phyloP scores from a whole-genome alignment of 495 filamentous ascomycete species.

The Podospora pseudopauciseta region DNA sequence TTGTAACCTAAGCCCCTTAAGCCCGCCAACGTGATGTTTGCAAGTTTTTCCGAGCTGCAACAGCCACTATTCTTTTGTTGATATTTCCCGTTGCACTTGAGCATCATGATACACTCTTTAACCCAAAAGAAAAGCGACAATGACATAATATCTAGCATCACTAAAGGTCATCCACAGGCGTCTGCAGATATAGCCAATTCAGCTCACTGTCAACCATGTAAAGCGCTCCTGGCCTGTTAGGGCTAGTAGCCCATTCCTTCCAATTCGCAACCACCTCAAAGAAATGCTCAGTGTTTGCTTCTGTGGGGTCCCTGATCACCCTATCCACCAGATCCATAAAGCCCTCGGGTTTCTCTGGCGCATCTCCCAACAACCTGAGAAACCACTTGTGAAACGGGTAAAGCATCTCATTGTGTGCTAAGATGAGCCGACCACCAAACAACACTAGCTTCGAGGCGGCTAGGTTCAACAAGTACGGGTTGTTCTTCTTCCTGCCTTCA shows the following conservation, averaged over 20 bases:
- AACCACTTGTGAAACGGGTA: conserved; percentile 31
- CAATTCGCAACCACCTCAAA: conserved; percentile 17
- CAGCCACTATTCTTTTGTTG: too few species aligned
- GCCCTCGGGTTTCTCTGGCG: conserved; percentile 19
- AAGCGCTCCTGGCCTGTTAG: conserved; percentile 6
- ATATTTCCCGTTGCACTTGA: too few species aligned
- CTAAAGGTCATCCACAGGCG: conserved; percentile 22
- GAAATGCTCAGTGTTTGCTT: conserved; percentile 17
- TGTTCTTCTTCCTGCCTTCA: conserved; percentile 21
- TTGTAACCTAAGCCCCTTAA: neutral
- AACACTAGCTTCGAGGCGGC: conserved; percentile 24
- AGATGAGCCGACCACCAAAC: conserved; percentile 25
- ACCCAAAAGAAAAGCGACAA: neutral
- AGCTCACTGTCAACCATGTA: conserved; percentile 26
- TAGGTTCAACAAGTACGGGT: conserved; percentile 19
- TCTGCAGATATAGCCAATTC: conserved; percentile 23
- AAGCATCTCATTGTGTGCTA: conserved; percentile 25
- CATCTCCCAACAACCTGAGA: conserved; percentile 19
- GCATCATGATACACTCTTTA: too few species aligned
- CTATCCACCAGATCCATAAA: conserved; percentile 18
- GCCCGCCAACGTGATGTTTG: neutral
- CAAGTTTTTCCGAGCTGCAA: too few species aligned
- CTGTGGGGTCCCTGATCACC: conserved; percentile 9
- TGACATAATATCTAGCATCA: neutral
- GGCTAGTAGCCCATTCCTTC: conserved; percentile 16